phyloP scores from a whole-genome alignment of 345 rosid species.

The Cardamine chenopodiifolia region DNA sequence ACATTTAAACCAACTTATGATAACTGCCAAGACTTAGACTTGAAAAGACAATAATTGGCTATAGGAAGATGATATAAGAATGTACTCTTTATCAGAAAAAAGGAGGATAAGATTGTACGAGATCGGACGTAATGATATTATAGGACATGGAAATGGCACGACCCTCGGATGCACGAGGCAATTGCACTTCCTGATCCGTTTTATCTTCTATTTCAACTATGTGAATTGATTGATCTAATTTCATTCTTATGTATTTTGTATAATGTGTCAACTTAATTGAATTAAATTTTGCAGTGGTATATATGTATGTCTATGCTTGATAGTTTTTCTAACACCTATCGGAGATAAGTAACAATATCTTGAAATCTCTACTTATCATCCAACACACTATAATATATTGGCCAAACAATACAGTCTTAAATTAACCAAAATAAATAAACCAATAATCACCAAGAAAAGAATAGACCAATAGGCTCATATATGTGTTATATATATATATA shows the following conservation, averaged over 20 bases:
- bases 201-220: background rate
- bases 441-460: background rate
- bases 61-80: slow-evolving; percentile 7
- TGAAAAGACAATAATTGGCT: background rate
- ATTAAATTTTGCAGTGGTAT: background rate
- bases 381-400: slow-evolving; percentile 3
- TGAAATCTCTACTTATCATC: background rate
- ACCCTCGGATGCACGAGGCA: slow-evolving; percentile 31
- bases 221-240: background rate
- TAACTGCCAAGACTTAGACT: background rate
- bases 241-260: background rate
- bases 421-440: background rate
- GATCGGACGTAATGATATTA: slow-evolving; percentile 24
- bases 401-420: background rate
- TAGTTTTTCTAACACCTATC: background rate
- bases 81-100: background rate
- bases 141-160: slow-evolving; percentile 28
- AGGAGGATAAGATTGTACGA: slow-evolving; percentile 28
- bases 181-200: slow-evolving; percentile 36
- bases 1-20: background rate
- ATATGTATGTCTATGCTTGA: background rate
- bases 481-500: background rate
- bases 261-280: background rate
- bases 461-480: background rate
- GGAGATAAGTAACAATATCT: slow-evolving; percentile 15